These are phyloP conservation scores for Diaporthe capsici DNA, from an alignment of 2,329 filamentous ascomycete genomes.

Conservation along the genomic window DNA sequence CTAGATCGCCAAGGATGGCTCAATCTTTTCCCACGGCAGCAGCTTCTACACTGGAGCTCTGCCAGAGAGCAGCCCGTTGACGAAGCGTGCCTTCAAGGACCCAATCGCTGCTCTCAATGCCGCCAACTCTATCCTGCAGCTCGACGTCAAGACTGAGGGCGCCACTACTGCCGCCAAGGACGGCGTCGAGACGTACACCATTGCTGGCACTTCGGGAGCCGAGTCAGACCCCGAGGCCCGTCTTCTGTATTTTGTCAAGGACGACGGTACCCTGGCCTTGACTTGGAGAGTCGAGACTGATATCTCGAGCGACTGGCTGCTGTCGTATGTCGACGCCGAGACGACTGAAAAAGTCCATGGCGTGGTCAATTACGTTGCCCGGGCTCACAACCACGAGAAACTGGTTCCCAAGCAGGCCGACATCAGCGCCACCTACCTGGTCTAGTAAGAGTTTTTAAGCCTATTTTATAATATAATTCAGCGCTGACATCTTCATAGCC, in stretches of 20 bases:
- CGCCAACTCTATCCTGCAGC: conserved; percentile 54
- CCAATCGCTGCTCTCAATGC: conserved; percentile 59
- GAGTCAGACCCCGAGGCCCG: conserved; percentile 67
- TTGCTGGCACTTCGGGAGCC: conserved; percentile 64
- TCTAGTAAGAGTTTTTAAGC: conserved; percentile 57
- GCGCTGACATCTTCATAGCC: conserved; percentile 49
- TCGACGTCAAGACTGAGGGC: conserved; percentile 57
- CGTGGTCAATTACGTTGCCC: conserved; percentile 70
- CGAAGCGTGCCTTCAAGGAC: conserved; percentile 58
- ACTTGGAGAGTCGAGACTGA: conserved; percentile 73
- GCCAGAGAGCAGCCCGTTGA: conserved; percentile 55
- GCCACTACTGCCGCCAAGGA: conserved; percentile 56
- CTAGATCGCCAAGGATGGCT: conserved; percentile 65
- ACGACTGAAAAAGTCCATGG: conserved; percentile 63
- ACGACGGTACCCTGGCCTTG: conserved; percentile 61
- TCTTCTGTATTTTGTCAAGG: conserved; percentile 67
- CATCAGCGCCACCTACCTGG: conserved; percentile 62
- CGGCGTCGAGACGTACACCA: conserved; percentile 56
- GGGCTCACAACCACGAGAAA: conserved; percentile 46
- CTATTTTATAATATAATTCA: not conserved
- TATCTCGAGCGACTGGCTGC: conserved; percentile 69
- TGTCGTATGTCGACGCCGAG: conserved; percentile 68
- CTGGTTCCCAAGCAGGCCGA: conserved; percentile 29
- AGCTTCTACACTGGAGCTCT: conserved; percentile 59
- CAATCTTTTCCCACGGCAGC: conserved; percentile 71